Percentiles rank a stretch among this genome's conserved stretches.
Conservation (phyloP, 768 basidiomycete species). For the Psilocybe tampanensis region DNA sequence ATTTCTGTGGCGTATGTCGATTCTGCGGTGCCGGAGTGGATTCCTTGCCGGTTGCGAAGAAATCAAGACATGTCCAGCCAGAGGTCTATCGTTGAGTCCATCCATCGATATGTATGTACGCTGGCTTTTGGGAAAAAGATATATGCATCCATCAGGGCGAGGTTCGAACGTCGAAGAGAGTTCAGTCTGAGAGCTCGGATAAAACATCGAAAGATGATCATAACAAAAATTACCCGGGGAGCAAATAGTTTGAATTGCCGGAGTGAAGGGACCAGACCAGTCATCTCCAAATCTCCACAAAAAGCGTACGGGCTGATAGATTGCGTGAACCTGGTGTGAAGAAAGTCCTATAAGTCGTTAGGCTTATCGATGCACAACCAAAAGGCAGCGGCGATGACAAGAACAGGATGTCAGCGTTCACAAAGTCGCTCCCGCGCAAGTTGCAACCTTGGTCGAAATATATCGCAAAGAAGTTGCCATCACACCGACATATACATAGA, state of each 20-base stretch:
- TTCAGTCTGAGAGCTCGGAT: too few species aligned
- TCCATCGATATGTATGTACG: too few species aligned
- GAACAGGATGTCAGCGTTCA: not conserved
- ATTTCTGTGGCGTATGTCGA: conserved; percentile 14
- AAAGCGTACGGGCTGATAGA: not conserved
- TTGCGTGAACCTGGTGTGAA: conserved; percentile 1
- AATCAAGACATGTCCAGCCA: not conserved
- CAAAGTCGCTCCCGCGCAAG: not conserved
- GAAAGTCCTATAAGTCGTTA: conserved; percentile 8
- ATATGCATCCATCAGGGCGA: not conserved
- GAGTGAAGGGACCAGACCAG: conserved; percentile 1
- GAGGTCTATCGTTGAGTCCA: too few species aligned
- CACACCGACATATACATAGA: not conserved
- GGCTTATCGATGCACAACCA: not conserved
- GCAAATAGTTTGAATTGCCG: conserved; percentile 3
- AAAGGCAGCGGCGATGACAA: not conserved
- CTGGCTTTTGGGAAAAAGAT: too few species aligned
- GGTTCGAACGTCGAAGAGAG: too few species aligned
- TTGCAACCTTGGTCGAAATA: not conserved
- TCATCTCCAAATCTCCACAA: not conserved
- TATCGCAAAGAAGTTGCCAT: not conserved
- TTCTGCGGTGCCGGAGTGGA: not conserved
- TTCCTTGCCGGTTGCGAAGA: not conserved
- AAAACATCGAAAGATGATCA: too few species aligned
- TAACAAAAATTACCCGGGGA: not conserved